Evolutionary conservation across 208 protist genomes (phyloP).

Genomic region (Angomonas ambiguus): DNA sequence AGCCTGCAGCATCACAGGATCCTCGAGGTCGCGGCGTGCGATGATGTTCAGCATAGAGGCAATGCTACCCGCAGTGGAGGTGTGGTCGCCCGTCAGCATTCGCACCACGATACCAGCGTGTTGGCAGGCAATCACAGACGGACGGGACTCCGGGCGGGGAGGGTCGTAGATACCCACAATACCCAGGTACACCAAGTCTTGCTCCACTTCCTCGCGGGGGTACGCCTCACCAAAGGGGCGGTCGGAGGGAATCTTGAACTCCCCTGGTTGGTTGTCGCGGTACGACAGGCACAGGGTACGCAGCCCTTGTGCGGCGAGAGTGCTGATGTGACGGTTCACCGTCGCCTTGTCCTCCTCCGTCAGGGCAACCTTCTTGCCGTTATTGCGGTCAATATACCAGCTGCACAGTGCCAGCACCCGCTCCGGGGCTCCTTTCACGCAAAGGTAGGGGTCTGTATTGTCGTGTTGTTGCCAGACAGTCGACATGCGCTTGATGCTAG

Average conservation of each 20-base stretch:
- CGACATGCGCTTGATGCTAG: slow-evolving; percentile 87
- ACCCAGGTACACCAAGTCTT: slow-evolving; percentile 81
- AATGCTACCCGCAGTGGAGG: slow-evolving; percentile 80
- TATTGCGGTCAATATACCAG: slow-evolving; percentile 31
- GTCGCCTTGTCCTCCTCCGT: slow-evolving; percentile 31
- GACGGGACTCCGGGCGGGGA: slow-evolving; percentile 75
- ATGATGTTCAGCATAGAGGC: slow-evolving; percentile 88
- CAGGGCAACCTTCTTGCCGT: slow-evolving; percentile 27
- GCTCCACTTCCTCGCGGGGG: slow-evolving; percentile 68
- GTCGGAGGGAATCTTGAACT: slow-evolving; percentile 33
- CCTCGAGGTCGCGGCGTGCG: slow-evolving; percentile 39
- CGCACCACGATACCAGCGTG: slow-evolving; percentile 85
- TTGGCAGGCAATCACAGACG: slow-evolving; percentile 83
- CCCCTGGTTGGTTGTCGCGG: slow-evolving; percentile 25
- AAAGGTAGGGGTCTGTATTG: slow-evolving; percentile 60
- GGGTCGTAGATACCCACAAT: slow-evolving; percentile 92
- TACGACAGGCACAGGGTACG: slow-evolving; percentile 68
- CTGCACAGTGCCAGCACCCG: slow-evolving; percentile 75
- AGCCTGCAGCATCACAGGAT: slow-evolving; percentile 61
- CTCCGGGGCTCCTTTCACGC: slow-evolving; percentile 87
- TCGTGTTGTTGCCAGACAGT: slow-evolving; percentile 63
- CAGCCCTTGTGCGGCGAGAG: slow-evolving; percentile 58
- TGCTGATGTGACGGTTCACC: slow-evolving; percentile 47
- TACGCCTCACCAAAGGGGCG: slow-evolving; percentile 50
- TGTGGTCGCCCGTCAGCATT: slow-evolving; percentile 92